Conservation (phyloP, 208 protist genomes). For the Acanthamoeba lenticulata region DNA sequence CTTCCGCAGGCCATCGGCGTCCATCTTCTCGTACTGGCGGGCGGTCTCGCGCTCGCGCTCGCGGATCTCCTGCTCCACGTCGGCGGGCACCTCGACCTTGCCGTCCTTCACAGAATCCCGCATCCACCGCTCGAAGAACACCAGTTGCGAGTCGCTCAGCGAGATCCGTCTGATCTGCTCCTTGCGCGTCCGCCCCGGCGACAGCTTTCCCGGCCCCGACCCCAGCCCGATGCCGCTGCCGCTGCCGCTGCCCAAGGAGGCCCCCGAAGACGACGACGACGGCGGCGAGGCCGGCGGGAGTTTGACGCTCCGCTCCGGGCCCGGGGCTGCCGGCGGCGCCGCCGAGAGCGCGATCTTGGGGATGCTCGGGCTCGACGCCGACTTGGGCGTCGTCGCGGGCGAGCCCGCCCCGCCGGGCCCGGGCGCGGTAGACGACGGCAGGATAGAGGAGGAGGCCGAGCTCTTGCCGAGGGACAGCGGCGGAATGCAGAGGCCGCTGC, state of each 20-base stretch:
- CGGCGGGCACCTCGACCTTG: neutral
- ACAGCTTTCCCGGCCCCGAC: neutral
- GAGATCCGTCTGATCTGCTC: neutral
- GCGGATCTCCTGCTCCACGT: slow-evolving; percentile 8
- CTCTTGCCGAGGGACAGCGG: too few relatives aligned
- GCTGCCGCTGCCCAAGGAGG: neutral
- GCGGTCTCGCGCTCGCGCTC: neutral
- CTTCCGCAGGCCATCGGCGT: neutral
- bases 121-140: slow-evolving; percentile 13
- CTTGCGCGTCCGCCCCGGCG: neutral
- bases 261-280: neutral
- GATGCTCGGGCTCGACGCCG: neutral
- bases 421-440: too few relatives aligned
- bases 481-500: too few relatives aligned
- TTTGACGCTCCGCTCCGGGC: neutral
- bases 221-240: neutral
- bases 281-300: neutral
- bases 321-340: too few relatives aligned
- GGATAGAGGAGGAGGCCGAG: neutral
- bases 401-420: neutral
- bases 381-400: neutral
- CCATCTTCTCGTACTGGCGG: neutral
- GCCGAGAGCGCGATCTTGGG: neutral
- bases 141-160: neutral
- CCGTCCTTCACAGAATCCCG: neutral